Evolutionary conservation across 768 basidiomycete genomes (phyloP).

Genomic region (Lactarius vividus): DNA sequence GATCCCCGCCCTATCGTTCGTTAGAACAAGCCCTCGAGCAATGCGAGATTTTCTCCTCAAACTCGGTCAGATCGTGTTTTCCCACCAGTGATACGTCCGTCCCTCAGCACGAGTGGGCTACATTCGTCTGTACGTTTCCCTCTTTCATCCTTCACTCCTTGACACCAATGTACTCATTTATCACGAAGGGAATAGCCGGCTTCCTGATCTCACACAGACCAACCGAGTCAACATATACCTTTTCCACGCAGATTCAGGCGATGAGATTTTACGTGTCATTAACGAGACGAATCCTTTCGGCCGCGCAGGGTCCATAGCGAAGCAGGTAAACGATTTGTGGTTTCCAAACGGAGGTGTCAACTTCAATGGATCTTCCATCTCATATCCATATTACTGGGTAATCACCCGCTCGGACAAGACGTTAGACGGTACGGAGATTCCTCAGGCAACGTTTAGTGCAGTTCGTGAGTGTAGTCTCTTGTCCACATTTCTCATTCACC

Average conservation of each 20-base stretch:
- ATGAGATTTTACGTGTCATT: conserved; percentile 44
- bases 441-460: conserved; percentile 74
- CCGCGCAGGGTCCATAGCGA: conserved; percentile 51
- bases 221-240: conserved; percentile 74
- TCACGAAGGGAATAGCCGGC: conserved; percentile 67
- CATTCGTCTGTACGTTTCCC: conserved; percentile 70
- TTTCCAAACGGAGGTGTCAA: conserved; percentile 54
- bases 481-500: conserved; percentile 19
- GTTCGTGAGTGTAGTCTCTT: conserved; percentile 59
- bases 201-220: conserved; percentile 61
- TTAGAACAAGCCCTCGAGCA: conserved; percentile 41
- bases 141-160: conserved; percentile 21
- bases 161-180: conserved; percentile 23
- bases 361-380: conserved; percentile 47
- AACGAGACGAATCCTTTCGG: conserved; percentile 47
- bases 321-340: conserved; percentile 73
- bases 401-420: conserved; percentile 57
- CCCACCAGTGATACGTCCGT: conserved; percentile 55
- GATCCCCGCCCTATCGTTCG: conserved; percentile 19
- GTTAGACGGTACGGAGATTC: conserved; percentile 56
- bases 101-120: conserved; percentile 71
- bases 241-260: conserved; percentile 64
- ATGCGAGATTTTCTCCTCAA: conserved; percentile 60
- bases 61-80: conserved; percentile 75
- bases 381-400: conserved; percentile 76